Evolutionary conservation across 352 stramenopile species (phyloP).

Genomic region (Globisporangium abappressorium): DNA sequence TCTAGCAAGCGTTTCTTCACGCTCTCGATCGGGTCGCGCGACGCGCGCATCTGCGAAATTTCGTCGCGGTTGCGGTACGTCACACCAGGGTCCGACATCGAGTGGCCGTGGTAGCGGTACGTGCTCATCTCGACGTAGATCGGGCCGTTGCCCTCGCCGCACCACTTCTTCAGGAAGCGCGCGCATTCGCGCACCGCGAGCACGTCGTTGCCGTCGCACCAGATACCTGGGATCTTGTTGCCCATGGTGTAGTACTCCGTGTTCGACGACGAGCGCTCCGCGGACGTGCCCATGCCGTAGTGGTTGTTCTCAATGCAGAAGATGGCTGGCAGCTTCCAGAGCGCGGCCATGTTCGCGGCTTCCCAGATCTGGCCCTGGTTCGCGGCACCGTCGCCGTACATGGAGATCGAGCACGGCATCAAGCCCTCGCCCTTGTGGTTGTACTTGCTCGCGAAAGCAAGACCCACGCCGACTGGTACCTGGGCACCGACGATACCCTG

Average conservation of each 20-base stretch:
- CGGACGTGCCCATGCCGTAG: conserved; percentile 99
- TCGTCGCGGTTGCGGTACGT: conserved; percentile 99
- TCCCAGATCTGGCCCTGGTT: conserved; percentile 99
- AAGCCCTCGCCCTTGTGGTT: conserved; percentile 88
- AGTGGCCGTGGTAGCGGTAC: conserved; percentile 99
- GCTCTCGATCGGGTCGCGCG: conserved; percentile 98
- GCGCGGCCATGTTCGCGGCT: conserved; percentile 95
- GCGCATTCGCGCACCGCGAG: conserved; percentile 96
- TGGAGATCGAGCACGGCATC: conserved; percentile 94
- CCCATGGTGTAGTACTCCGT: conserved; percentile 99
- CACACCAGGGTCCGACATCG: conserved; percentile 99
- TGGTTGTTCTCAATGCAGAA: conserved; percentile 99
- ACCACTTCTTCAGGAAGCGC: conserved; percentile 96
- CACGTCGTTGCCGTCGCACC: conserved; percentile 99
- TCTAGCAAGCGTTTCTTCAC: conserved; percentile 98
- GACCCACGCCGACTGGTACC: conserved; percentile 96
- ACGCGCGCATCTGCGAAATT: conserved; percentile 98
- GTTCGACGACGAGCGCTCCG: conserved; percentile 96
- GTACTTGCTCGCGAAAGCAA: conserved; percentile 99
- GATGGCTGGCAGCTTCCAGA: conserved; percentile 99
- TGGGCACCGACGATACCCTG: conserved; percentile 98
- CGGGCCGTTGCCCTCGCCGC: conserved; percentile 95
- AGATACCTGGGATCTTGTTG: conserved; percentile 99
- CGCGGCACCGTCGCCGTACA: conserved; percentile 98
- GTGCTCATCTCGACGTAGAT: conserved; percentile 99